Percentiles rank a stretch among this genome's conserved stretches.
Evolutionary conservation across 352 stramenopile species (phyloP).

Genomic region (Pythium vanterpoolii): DNA sequence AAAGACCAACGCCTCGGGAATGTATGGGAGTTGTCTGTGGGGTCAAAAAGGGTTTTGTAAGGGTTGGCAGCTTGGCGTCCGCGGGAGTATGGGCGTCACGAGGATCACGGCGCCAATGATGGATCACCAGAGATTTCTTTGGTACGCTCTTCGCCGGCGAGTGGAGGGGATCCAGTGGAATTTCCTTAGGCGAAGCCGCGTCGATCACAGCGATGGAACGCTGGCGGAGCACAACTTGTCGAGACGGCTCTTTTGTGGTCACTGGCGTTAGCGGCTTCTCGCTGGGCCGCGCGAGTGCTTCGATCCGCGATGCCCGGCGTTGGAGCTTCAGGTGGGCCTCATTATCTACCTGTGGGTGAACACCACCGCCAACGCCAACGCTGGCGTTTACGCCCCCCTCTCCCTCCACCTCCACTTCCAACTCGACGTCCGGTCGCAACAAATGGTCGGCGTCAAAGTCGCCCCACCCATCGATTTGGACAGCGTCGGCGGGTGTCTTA

Average conservation of each 20-base stretch:
- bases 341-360: not conserved
- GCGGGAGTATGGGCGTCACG: constrained; percentile 1
- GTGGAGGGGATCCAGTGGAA: not conserved
- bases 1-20: constrained; percentile 17
- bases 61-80: not conserved
- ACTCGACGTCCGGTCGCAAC: constrained; percentile 17
- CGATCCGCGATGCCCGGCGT: constrained; percentile 1
- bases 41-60: not conserved
- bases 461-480: constrained; percentile 52
- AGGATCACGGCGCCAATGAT: not conserved
- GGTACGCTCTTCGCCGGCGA: not conserved
- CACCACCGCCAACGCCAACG: too few relatives aligned
- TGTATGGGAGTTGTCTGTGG: not conserved
- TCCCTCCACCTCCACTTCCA: not conserved
- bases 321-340: not conserved
- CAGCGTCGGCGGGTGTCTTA: not conserved
- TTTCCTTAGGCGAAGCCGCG: constrained; percentile 7
- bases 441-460: constrained; percentile 56
- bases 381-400: too few relatives aligned
- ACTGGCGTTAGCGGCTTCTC: not conserved
- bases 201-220: constrained; percentile 30
- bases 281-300: constrained; percentile 1
- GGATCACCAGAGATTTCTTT: constrained; percentile 11
- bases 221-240: constrained; percentile 32
- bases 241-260: constrained; percentile 11